phyloP scores from a whole-genome alignment of 768 basidiomycete species.

The Hypholoma sublateritium region DNA sequence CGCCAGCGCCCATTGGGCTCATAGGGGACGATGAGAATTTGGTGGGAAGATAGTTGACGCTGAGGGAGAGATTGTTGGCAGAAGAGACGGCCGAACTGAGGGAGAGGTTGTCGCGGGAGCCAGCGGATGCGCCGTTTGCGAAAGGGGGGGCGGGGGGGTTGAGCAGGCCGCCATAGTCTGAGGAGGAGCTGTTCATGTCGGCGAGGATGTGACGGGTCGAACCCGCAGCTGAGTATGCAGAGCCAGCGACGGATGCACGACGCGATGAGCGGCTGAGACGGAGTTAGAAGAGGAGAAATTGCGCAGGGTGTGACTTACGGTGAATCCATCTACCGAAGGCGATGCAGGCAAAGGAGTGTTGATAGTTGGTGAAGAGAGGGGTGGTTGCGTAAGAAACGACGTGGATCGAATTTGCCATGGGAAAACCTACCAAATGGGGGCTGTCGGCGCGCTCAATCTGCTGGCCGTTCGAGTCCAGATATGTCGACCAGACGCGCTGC shows the following conservation, averaged over 20 bases:
- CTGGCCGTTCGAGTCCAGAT: conserved; percentile 34
- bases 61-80: conserved; percentile 53
- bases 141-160: conserved; percentile 43
- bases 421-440: conserved; percentile 10
- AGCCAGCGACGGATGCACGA: conserved; percentile 39
- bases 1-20: conserved; percentile 36
- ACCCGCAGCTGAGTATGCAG: conserved; percentile 43
- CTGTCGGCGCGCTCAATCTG: conserved; percentile 13
- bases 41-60: conserved; percentile 72
- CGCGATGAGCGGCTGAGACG: conserved; percentile 23
- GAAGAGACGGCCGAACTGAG: conserved; percentile 34
- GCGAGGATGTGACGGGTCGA: conserved; percentile 50
- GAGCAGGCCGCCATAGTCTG: conserved; percentile 31
- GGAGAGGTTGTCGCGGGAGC: conserved; percentile 17
- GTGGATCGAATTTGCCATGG: conserved; percentile 4
- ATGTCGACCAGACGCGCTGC: conserved; percentile 56
- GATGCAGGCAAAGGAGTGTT: too few species aligned
- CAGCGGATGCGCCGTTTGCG: conserved; percentile 15
- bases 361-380: neutral
- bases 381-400: conserved; percentile 11
- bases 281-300: neutral
- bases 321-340: neutral
- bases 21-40: conserved; percentile 62
- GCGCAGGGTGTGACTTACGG: neutral
- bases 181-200: conserved; percentile 24